These are phyloP conservation scores for Trichoderma sp. DNA, from an alignment of 2,329 filamentous ascomycete genomes.

Conservation along the genomic window DNA sequence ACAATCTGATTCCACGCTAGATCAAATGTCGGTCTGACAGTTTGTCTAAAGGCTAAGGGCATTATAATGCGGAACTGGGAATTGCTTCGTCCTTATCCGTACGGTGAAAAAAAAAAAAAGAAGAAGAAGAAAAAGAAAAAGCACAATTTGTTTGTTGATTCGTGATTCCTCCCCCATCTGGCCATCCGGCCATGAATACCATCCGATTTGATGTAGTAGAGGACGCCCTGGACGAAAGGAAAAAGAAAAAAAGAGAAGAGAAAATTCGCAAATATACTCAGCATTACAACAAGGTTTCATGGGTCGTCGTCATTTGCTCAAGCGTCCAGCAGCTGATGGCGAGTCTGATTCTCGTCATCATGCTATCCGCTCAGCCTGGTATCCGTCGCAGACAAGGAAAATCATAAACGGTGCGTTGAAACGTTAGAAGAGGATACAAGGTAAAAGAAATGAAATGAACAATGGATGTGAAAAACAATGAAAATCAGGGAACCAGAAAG, in stretches of 20 bases:
- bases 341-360: background rate
- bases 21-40: background rate
- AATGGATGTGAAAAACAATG: background rate
- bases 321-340: background rate
- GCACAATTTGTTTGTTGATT: background rate
- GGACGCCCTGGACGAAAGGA: background rate
- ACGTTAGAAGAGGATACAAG: background rate
- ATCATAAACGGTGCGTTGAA: background rate
- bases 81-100: background rate
- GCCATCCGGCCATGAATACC: background rate
- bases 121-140: no score
- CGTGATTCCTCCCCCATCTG: background rate
- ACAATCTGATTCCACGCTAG: background rate
- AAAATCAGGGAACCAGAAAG: background rate
- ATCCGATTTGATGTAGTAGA: background rate
- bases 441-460: conserved; percentile 17
- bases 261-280: background rate
- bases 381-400: conserved; percentile 5
- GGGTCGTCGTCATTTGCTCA: conserved; percentile 2
- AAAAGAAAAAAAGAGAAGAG: background rate
- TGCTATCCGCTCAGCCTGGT: background rate
- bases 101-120: background rate
- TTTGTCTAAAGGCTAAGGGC: background rate
- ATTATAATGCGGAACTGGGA: background rate
- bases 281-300: conserved; percentile 1